Conservation (phyloP, 192 early-diverging fungal genomes). For the Coemansia sp. region DNA sequence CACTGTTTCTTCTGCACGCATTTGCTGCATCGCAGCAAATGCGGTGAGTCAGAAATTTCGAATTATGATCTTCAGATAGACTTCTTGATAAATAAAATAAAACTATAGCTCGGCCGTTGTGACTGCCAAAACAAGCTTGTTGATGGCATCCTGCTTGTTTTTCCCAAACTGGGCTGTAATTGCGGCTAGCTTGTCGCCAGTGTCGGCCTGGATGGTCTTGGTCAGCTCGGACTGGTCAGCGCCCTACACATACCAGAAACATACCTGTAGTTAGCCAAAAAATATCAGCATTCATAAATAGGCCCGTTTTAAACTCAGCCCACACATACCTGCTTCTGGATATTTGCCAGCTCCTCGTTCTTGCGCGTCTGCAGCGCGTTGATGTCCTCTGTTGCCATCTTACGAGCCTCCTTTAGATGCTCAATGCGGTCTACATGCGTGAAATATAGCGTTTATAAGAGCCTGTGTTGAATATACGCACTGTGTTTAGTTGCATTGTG, state of each 20-base stretch:
- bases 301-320: background rate
- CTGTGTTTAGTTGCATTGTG: no score
- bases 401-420: conserved; percentile 92
- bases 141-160: conserved; percentile 37
- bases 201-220: conserved; percentile 34
- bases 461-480: no score
- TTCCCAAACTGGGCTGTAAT: conserved; percentile 40
- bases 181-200: conserved; percentile 28
- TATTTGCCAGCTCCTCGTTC: conserved; percentile 60
- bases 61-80: background rate
- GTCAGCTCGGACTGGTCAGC: conserved; percentile 37
- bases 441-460: background rate
- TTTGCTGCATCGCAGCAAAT: background rate
- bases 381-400: conserved; percentile 90
- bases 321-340: conserved; percentile 28
- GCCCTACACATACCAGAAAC: conserved; percentile 10
- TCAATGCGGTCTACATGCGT: conserved; percentile 69
- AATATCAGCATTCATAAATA: background rate
- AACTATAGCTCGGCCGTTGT: conserved; percentile 6
- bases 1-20: background rate
- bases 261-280: background rate
- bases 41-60: background rate
- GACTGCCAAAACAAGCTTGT: conserved; percentile 38
- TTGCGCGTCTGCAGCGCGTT: conserved; percentile 81
- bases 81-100: background rate